These are phyloP conservation scores for Pyrenula aspistea DNA, from an alignment of 495 filamentous ascomycete species.

Conservation along the genomic window DNA sequence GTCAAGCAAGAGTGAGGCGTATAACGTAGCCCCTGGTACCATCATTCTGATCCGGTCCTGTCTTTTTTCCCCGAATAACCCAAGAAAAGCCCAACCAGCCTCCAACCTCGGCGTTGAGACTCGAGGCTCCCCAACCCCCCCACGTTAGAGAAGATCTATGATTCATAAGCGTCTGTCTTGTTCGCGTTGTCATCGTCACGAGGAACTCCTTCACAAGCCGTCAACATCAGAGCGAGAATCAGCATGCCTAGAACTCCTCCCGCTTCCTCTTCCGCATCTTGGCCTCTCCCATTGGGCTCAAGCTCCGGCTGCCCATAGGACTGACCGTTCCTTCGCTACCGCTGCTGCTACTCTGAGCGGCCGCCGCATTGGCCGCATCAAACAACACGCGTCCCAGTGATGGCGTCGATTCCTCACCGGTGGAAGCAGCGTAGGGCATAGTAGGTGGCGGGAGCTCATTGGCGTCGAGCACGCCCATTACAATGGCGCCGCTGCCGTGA, in stretches of 20 bases:
- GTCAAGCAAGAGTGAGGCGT: no score
- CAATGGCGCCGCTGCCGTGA: constrained; percentile 78
- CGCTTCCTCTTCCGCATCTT: constrained; percentile 68
- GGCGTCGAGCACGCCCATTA: constrained; percentile 73
- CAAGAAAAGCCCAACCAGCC: no score
- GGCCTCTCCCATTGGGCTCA: not conserved
- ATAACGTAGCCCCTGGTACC: no score
- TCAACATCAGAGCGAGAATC: no score
- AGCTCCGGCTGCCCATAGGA: constrained; percentile 4
- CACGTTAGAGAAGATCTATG: not conserved
- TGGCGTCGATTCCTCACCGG: constrained; percentile 47
- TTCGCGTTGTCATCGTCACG: not conserved
- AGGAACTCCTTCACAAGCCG: not conserved
- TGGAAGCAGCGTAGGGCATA: constrained; percentile 11
- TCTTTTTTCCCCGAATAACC: no score
- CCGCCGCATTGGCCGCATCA: constrained; percentile 57
- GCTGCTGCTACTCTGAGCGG: constrained; percentile 39
- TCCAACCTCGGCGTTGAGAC: no score
- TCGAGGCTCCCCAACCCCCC: not conserved
- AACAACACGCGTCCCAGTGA: constrained; percentile 62
- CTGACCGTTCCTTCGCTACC: constrained; percentile 34
- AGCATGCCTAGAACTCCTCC: constrained; percentile 19
- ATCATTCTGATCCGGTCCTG: no score
- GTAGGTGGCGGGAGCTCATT: constrained; percentile 36
- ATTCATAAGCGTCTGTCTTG: not conserved